Evolutionary conservation across 345 rosid genomes (phyloP), one percentile per base, ranked within the genome.

Genomic region (Linum usitatissimum): DNA sequence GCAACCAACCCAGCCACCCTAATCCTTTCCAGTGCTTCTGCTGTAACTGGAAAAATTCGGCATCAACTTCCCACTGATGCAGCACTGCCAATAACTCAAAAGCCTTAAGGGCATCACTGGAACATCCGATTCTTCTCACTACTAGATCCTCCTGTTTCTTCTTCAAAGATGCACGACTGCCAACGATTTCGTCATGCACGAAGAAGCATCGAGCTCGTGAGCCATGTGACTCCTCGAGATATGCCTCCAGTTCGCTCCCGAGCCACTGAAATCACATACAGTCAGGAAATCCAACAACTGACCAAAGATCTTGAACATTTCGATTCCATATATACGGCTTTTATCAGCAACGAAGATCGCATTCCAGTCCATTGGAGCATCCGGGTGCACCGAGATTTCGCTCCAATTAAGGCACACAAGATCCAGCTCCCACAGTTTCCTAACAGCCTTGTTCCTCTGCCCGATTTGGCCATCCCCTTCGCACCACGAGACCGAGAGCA

Each of bases 311-410:
- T 93, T 93, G 79, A 90, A 90, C 99, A 90, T 90, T 78, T 90
- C 99, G 55, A 90, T 83, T 57, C 97, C 99, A 70, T 86, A 84
- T 42, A 93, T 74, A 54, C 75, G 63, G 75, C 80, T 79, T 70
- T 72, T 74, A 67, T 87, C 96, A 0, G 94, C 81, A 14, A 84
- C 99, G 75, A 86, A 93, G 30, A 81, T 72, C n/a, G 94, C 96
- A 56, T 84, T 87, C 99, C 96, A 93, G 73, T 93, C 99, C 96
- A 93, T 90, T n/a, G 99, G 99, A 13, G 99, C 99, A 62, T 90
- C 99, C 0, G 97, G 99, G 68, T 93, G 97, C n/a, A 84, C 84
- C 0, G 92, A 86, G 53, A 81, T 94, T 73, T 84, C 87, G 2
- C 77, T 65, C 97, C 99, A 93, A 34, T 77, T 76, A 20, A 90